A percentile compares a stretch with the other conserved stretches of the same genome.
Conservation (phyloP, 176 grass and related monocot species). For the Ensete ventricosum region DNA sequence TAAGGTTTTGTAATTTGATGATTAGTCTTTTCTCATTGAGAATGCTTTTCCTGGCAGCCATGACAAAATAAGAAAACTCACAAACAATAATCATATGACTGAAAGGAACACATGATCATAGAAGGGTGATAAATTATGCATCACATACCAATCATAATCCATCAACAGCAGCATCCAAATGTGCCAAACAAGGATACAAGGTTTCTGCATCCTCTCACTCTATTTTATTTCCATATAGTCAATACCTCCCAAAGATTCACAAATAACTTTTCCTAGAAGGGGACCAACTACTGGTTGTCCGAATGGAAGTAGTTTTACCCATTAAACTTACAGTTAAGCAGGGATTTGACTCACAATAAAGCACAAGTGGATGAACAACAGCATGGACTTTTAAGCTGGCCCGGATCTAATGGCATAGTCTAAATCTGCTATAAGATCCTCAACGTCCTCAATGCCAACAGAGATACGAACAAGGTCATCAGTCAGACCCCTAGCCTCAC, state of each 20-base stretch:
- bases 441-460: conserved; percentile 74
- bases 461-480: conserved; percentile 87
- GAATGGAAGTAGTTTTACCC: background rate
- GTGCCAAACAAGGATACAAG: background rate
- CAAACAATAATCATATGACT: too few relatives aligned
- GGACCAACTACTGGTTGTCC: background rate
- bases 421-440: conserved; percentile 84
- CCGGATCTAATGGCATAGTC: conserved; percentile 52
- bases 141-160: background rate
- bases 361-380: background rate
- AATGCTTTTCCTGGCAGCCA: too few relatives aligned
- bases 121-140: background rate
- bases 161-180: background rate
- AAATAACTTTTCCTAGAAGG: too few relatives aligned
- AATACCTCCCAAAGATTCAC: too few relatives aligned
- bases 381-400: conserved; percentile 20
- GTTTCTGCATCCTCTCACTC: background rate
- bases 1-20: too few relatives aligned
- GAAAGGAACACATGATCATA: background rate
- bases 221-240: too few relatives aligned
- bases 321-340: background rate
- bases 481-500: conserved; percentile 63
- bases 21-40: too few relatives aligned
- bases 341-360: background rate
- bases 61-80: too few relatives aligned